These are phyloP conservation scores for Echinosophora koreensis DNA, from an alignment of 306 rosid genomes.

Conservation along the genomic window DNA sequence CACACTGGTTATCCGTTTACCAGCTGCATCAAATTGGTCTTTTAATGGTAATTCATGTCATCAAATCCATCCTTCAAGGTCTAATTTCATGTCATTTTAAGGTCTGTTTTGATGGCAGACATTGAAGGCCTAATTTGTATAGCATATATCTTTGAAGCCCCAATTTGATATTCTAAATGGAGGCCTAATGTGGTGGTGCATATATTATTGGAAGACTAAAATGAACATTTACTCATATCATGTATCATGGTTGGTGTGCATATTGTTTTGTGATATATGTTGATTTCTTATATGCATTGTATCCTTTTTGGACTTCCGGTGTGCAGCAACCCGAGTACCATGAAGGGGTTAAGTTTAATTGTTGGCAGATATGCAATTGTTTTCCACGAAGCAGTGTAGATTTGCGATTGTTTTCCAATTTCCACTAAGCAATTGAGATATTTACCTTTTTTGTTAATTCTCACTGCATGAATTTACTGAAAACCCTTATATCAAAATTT, in stretches of 20 bases:
- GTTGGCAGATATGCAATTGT: slow-evolving; percentile 20
- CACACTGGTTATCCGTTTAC: too few relatives aligned
- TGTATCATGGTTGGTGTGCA: background rate
- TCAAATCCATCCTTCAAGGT: background rate
- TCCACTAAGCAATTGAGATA: background rate
- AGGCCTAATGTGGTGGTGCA: background rate
- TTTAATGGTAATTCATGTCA: background rate
- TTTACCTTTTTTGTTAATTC: slow-evolving; percentile 3
- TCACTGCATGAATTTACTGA: slow-evolving; percentile 7
- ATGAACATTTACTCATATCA: slow-evolving; percentile 1
- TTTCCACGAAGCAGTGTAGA: background rate
- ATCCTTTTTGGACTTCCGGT: slow-evolving; percentile 3
- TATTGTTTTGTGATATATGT: slow-evolving; percentile 2
- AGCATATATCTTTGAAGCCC: background rate
- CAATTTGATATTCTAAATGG: background rate
- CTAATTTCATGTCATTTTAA: background rate
- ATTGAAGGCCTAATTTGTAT: background rate
- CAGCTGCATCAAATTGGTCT: background rate
- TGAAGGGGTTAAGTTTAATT: background rate
- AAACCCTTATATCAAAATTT: background rate
- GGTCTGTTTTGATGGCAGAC: background rate
- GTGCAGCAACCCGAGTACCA: slow-evolving; percentile 2
- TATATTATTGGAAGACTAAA: background rate
- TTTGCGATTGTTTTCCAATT: slow-evolving; percentile 11
- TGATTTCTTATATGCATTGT: background rate